Conservation (phyloP, 305 asterid species). For the Solanum aculeatissimum region DNA sequence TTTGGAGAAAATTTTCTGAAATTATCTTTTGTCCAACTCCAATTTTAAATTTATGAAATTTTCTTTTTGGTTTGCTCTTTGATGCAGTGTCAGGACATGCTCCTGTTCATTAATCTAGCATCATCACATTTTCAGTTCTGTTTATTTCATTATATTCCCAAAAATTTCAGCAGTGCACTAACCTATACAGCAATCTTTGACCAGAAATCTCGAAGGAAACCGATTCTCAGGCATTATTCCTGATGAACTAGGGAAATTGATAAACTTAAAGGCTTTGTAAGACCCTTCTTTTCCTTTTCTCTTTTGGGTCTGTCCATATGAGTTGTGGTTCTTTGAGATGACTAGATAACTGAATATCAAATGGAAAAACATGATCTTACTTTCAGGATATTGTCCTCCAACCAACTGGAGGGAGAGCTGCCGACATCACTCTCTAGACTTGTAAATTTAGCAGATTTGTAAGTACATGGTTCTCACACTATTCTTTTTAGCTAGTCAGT, state of each 20-base stretch:
- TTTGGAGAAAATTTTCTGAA: not conserved
- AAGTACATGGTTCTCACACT: constrained; percentile 11
- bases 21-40: not conserved
- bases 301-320: not conserved
- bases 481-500: not conserved
- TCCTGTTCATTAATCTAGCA: not conserved
- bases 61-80: not conserved
- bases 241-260: constrained; percentile 53
- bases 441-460: constrained; percentile 61
- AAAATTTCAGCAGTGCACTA: not conserved
- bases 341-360: not conserved
- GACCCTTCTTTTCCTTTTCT: constrained; percentile 12
- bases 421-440: constrained; percentile 52
- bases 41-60: not conserved
- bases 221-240: constrained; percentile 75
- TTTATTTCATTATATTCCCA: not conserved
- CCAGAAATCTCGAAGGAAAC: constrained; percentile 87
- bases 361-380: not conserved
- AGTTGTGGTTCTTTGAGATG: not conserved
- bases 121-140: not conserved
- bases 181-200: constrained; percentile 3
- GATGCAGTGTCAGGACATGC: not conserved
- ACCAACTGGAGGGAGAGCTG: constrained; percentile 54
- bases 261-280: constrained; percentile 56
- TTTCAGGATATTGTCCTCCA: constrained; percentile 81